These are phyloP conservation scores for Agaricus bisporus DNA, from an alignment of 768 basidiomycete species.

Conservation along the genomic window DNA sequence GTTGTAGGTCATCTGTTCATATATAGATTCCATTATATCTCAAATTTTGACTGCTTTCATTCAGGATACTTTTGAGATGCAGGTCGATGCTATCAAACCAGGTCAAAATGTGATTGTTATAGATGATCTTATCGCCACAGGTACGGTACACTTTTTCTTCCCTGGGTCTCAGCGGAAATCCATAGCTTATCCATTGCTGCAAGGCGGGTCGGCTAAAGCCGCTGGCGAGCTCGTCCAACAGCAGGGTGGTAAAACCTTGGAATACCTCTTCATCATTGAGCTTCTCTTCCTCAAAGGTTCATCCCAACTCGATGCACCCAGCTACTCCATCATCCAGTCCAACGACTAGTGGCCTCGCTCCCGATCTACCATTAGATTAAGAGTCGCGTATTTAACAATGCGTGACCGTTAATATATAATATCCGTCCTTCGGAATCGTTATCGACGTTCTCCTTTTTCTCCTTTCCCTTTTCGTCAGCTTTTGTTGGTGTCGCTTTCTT, in stretches of 20 bases:
- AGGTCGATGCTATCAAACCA: slow-evolving; percentile 73
- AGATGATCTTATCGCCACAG: slow-evolving; percentile 96
- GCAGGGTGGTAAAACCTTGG: slow-evolving; percentile 78
- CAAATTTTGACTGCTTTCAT: background rate
- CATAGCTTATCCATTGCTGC: background rate
- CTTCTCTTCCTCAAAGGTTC: slow-evolving; percentile 68
- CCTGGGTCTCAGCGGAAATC: background rate
- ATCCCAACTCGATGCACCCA: slow-evolving; percentile 76
- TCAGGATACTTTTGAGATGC: slow-evolving; percentile 96
- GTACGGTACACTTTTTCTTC: slow-evolving; percentile 28
- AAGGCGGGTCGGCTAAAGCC: slow-evolving; percentile 90
- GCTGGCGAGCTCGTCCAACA: slow-evolving; percentile 84
- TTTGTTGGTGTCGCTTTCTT: background rate
- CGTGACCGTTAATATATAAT: slow-evolving; percentile 72
- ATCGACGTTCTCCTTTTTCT: background rate
- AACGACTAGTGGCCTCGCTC: slow-evolving; percentile 38
- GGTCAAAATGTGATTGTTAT: slow-evolving; percentile 84
- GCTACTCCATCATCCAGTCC: slow-evolving; percentile 82
- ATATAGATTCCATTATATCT: background rate
- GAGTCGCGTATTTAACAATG: slow-evolving; percentile 71
- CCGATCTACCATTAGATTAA: slow-evolving; percentile 36
- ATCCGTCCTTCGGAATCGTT: slow-evolving; percentile 37
- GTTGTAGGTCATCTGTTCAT: slow-evolving; percentile 37
- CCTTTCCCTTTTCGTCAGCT: slow-evolving; percentile 19
- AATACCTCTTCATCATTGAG: slow-evolving; percentile 94